Evolutionary conservation across 371 early-diverging fungal species (phyloP).

Genomic region (Capniomyces stellatus): DNA sequence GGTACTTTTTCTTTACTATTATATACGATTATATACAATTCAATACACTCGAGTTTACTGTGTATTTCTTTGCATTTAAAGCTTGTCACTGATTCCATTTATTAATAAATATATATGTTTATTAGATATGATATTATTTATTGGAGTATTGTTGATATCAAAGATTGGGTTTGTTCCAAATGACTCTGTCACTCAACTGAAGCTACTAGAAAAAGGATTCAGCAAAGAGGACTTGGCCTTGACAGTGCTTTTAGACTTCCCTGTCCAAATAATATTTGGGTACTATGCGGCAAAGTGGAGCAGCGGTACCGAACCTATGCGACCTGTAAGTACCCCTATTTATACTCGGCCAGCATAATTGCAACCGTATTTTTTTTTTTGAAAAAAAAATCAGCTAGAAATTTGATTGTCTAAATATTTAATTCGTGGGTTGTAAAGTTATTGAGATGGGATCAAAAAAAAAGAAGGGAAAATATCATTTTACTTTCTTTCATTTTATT

Average conservation of each 20-base stretch:
- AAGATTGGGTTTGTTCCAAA: conserved; percentile 91
- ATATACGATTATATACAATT: conserved; percentile 8
- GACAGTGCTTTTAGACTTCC: conserved; percentile 85
- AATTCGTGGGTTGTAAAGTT: too few species aligned
- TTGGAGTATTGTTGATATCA: conserved; percentile 55
- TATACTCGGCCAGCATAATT: too few species aligned
- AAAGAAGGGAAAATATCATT: too few species aligned
- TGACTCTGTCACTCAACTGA: conserved; percentile 82
- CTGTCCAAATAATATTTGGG: conserved; percentile 87
- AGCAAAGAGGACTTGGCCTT: conserved; percentile 85
- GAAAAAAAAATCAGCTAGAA: too few species aligned
- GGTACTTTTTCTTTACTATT: conserved; percentile 9
- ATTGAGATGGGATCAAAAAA: too few species aligned
- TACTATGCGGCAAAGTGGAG: conserved; percentile 95
- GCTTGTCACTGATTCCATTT: background rate
- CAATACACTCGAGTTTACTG: background rate
- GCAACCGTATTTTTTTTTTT: too few species aligned
- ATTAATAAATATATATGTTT: conserved; percentile 11
- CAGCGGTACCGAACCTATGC: conserved; percentile 58
- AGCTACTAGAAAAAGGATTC: conserved; percentile 85
- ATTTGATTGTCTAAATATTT: too few species aligned
- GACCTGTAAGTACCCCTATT: too few species aligned
- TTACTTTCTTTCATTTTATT: too few species aligned
- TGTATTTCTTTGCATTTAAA: background rate
- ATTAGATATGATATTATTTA: conserved; percentile 57